Conservation (phyloP, 2,329 filamentous ascomycete genomes). For the Didymosphaeria variabile region DNA sequence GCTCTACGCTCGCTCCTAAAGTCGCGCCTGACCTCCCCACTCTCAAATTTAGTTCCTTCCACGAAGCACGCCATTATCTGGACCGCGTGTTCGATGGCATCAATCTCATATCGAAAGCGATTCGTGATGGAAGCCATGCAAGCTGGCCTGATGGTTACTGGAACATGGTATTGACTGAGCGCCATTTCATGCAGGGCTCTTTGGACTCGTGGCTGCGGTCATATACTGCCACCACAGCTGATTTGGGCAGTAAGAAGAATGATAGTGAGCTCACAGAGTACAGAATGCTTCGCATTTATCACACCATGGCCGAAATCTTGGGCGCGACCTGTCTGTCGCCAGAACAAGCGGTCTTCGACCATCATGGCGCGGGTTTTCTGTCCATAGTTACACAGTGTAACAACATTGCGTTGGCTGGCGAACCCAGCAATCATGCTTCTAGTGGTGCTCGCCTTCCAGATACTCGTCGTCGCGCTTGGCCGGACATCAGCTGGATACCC, state of each 20-base stretch:
- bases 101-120: not conserved
- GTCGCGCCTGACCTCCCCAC: conserved; percentile 1
- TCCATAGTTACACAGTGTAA: conserved; percentile 32
- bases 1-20: not conserved
- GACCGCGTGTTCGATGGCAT: conserved; percentile 8
- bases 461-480: conserved; percentile 2
- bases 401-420: conserved; percentile 36
- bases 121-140: not conserved
- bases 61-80: conserved; percentile 16
- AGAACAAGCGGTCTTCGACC: conserved; percentile 33
- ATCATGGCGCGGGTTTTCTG: conserved; percentile 21
- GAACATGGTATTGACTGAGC: conserved; percentile 2
- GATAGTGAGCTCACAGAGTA: not conserved
- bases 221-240: conserved; percentile 8
- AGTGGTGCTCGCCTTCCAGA: not conserved
- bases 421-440: not conserved
- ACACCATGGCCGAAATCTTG: conserved; percentile 32
- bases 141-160: not conserved
- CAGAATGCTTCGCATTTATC: conserved; percentile 25
- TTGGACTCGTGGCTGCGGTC: conserved; percentile 14
- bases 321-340: conserved; percentile 16
- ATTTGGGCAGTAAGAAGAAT: not conserved
- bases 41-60: not conserved
- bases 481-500: conserved; percentile 57
- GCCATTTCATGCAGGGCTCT: conserved; percentile 9